Evolutionary conservation across 805 yeast species (phyloP), one percentile per base, ranked within the genome.

Genomic region (Blastobotrys muscicola): DNA sequence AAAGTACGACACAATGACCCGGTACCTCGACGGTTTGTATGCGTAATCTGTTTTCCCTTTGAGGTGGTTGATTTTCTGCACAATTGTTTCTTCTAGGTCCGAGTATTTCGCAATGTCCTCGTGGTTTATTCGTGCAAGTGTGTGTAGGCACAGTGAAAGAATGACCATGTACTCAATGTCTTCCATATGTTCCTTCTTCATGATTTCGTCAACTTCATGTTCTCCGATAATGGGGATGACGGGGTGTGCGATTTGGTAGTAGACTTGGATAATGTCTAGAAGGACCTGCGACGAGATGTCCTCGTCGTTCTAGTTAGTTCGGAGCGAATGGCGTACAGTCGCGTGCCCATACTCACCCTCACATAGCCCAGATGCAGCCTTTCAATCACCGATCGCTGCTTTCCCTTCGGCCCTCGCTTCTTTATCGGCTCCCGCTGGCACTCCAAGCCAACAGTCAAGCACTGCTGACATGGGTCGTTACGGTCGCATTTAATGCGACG

Each of bases 351-450:
- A 20, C 26, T 20, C 26, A 20, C 26, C 26, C 26, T 4, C 7
- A 16, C 26, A 20, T 20, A 6, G 4, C 26, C 26, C 6, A 15
- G 5, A 16, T 38, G 33, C 4, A 38, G 15, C 35, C 23, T 4
- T 8, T 33, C 33, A 14, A 38, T 38, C 16, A 38, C 41, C 15
- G 41, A 38, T n/a, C 41, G 20, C 41, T 38, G 41, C 34, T 38
- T 38, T 10, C 41, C 41, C 14, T 38, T 38, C 4, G 41, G 41
- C 29, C 41, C 41, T 14, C 34, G 41, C 29, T 38, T 14, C 29
- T 38, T 38, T 16, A 15, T 11, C 4, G 41, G 41, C 16, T 26
- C 41, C 10, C 34, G 33, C 14, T 12, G 29, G n/a, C 41, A 38
- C 13, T 26, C 41, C 35, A 38, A n/a, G 15, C 41, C 35, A 11